phyloP scores from a whole-genome alignment of 306 rosid species.

The Cucurbita argyrosperma region DNA sequence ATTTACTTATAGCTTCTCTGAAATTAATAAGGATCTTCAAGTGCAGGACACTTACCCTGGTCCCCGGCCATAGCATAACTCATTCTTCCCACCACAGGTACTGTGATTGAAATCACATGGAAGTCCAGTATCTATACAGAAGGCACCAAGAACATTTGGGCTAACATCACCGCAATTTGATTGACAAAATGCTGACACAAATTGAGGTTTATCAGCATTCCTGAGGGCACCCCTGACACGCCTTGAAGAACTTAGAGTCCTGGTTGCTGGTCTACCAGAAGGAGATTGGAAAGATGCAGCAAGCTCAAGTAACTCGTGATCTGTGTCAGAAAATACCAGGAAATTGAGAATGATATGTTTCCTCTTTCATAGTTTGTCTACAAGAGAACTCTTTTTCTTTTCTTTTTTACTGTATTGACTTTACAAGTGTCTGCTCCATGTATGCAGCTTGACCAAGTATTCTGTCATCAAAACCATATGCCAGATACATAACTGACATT shows the following conservation, averaged over 20 bases:
- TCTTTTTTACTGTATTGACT: neutral
- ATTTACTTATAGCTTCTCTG: constrained; percentile 6
- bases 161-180: constrained; percentile 94
- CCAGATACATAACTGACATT: neutral
- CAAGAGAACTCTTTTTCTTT: neutral
- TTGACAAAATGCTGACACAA: constrained; percentile 90
- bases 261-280: constrained; percentile 46
- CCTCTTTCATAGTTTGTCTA: neutral
- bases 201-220: constrained; percentile 47
- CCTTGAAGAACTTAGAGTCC: constrained; percentile 36
- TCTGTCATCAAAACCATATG: neutral
- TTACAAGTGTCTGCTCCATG: neutral
- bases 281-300: constrained; percentile 59
- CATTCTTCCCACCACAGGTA: constrained; percentile 81
- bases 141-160: constrained; percentile 86
- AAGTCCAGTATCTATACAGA: constrained; percentile 68
- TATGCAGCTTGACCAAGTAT: neutral
- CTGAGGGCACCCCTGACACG: constrained; percentile 56
- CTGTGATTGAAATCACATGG: constrained; percentile 96
- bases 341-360: neutral
- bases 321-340: constrained; percentile 25
- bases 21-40: neutral
- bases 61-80: constrained; percentile 76
- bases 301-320: constrained; percentile 58
- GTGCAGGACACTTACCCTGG: constrained; percentile 56